Conservation (phyloP, 129 eudicot species). For the Helianthus annuus region HanXRQr2.0-SUNRISE NC_035433.2:64993825-64994324, state of each 20-base stretch:
- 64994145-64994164: constrained; percentile 97
- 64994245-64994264: background rate
- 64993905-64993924: background rate
- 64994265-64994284: too few species aligned
- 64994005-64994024: constrained; percentile 66
- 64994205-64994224: background rate
- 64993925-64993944: constrained; percentile 13
- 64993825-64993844: constrained; percentile 86
- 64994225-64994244: background rate
- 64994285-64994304: background rate
- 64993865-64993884: constrained; percentile 96
- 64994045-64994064: background rate
- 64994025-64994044: constrained; percentile 25
- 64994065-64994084: background rate
- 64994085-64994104: constrained; percentile 23
- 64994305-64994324: background rate
- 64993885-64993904: background rate
- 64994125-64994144: constrained; percentile 70
- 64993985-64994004: constrained; percentile 86
- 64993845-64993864: constrained; percentile 85
- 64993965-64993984: constrained; percentile 97
- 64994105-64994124: constrained; percentile 76
- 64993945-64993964: constrained; percentile 75
- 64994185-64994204: constrained; percentile 45
- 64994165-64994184: constrained; percentile 83